Percentiles rank a stretch among this genome's conserved stretches.
phyloP scores from a whole-genome alignment of 2,329 filamentous ascomycete species.

The Decorospora gaudefroyi region DNA sequence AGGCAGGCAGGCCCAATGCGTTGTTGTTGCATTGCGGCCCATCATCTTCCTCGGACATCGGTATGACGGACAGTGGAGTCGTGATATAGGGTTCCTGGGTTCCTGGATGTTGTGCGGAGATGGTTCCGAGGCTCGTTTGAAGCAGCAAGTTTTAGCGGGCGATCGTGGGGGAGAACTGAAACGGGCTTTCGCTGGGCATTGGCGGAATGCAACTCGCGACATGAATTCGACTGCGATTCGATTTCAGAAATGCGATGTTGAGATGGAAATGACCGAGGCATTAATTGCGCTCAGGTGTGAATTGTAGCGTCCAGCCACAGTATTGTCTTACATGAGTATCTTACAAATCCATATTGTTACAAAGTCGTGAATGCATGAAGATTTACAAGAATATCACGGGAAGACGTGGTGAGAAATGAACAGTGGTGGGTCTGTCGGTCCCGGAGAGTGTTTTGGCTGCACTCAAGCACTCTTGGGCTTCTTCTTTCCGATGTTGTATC shows the following conservation, averaged over 20 bases:
- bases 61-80: no score
- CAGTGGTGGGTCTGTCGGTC: neutral
- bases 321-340: conserved; percentile 7
- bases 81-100: no score
- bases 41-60: no score
- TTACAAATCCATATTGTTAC: conserved; percentile 16
- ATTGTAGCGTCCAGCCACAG: neutral
- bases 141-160: conserved; percentile 8
- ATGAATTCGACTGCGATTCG: no score
- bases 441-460: neutral
- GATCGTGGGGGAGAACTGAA: conserved; percentile 11
- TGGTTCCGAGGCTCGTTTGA: neutral
- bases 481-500: conserved; percentile 90
- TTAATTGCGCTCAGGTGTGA: neutral
- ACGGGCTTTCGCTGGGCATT: conserved; percentile 1
- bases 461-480: conserved; percentile 45
- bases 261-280: neutral
- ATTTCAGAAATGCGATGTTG: no score
- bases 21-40: no score
- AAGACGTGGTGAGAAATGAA: neutral
- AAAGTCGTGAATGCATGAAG: conserved; percentile 16
- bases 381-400: conserved; percentile 6
- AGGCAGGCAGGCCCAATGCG: no score
- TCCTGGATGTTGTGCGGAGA: conserved; percentile 4
- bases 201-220: neutral